Evolutionary conservation across 2,329 filamentous ascomycete genomes (phyloP), one percentile per base, ranked within the genome.

Genomic region (Cercospora sesami): DNA sequence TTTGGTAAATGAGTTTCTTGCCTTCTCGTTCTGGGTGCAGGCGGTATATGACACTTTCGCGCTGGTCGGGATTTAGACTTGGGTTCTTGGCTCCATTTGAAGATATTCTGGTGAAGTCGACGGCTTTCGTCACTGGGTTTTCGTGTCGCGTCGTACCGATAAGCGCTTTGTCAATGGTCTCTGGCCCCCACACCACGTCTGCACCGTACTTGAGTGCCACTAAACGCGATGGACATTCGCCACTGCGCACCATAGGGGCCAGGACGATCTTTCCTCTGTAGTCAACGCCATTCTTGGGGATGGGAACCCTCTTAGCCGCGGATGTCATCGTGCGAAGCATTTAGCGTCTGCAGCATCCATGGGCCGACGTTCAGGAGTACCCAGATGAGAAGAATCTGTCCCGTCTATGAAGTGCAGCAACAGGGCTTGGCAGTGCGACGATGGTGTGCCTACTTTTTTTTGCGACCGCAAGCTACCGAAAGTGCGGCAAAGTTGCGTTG

Each of bases 231-330:
- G 95, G 94, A 69, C 97, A 84, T 83, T 99, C 95, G 77, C 95
- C 95, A n/a, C 93, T 96, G 73, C 95, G 71, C 39, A 78, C 76
- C 95, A 99, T 99, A 48, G 95, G 95, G 69, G 95, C 95, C 71
- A 99, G 90, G 55, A 98, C 95, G 72, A 98, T 82, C 81, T 96
- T 97, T 81, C 91, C 91, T 74, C 94, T 88, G 81, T 97, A 98
- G 83, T 97, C 93, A 76, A 97, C 93, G 62, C 94, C 94, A 79
- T 91, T 91, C 69, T 85, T 86, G 72, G 94, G 94, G 73, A 97
- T 96, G 62, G 93, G 90, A 42, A 97, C 91, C 77, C 85, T 88
- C 78, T 90, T 76, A 18, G 73, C 71, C 12, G 77, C 75, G 45
- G 71, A 69, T 64, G 75, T 76, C 77, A 79, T 79, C 71, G 75